Evolutionary conservation across 805 yeast genomes (phyloP).

Genomic region (Sugiyamaella mastotermitis): DNA sequence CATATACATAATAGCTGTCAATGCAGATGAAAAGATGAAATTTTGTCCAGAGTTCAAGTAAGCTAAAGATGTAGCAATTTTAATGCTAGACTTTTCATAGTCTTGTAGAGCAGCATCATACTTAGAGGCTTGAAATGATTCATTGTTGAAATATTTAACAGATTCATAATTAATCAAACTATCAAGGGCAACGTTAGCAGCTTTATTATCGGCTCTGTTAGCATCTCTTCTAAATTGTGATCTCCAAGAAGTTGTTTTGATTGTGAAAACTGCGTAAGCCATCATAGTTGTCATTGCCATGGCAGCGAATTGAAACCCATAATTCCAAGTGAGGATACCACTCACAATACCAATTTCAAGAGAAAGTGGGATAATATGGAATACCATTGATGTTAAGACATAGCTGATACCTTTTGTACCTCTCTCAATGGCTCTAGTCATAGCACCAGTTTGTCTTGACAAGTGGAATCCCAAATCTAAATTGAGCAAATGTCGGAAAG

Average conservation of each 20-base stretch:
- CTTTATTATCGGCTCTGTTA: conserved; percentile 88
- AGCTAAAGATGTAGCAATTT: conserved; percentile 73
- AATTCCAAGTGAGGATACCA: conserved; percentile 88
- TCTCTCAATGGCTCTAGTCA: conserved; percentile 92
- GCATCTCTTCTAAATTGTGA: conserved; percentile 85
- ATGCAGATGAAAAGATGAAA: conserved; percentile 73
- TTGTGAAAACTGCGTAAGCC: conserved; percentile 82
- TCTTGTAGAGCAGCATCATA: conserved; percentile 68
- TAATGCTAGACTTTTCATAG: conserved; percentile 65
- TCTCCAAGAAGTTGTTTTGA: conserved; percentile 93
- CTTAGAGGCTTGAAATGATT: conserved; percentile 66
- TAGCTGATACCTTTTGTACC: conserved; percentile 97
- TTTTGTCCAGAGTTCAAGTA: conserved; percentile 74
- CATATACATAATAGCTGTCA: conserved; percentile 97
- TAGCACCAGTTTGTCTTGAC: conserved; percentile 89
- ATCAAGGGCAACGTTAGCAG: conserved; percentile 92
- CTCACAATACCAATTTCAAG: conserved; percentile 91
- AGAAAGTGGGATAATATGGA: conserved; percentile 88
- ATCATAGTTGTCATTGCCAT: conserved; percentile 84
- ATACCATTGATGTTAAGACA: conserved; percentile 93
- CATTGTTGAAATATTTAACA: conserved; percentile 92
- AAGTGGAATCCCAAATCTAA: conserved; percentile 88
- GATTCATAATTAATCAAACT: conserved; percentile 91
- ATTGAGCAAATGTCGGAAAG: conserved; percentile 75
- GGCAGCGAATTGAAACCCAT: conserved; percentile 82